These are phyloP conservation scores for Lophiostoma macrostomum DNA, from an alignment of 495 filamentous ascomycete genomes.

Conservation along the genomic window DNA sequence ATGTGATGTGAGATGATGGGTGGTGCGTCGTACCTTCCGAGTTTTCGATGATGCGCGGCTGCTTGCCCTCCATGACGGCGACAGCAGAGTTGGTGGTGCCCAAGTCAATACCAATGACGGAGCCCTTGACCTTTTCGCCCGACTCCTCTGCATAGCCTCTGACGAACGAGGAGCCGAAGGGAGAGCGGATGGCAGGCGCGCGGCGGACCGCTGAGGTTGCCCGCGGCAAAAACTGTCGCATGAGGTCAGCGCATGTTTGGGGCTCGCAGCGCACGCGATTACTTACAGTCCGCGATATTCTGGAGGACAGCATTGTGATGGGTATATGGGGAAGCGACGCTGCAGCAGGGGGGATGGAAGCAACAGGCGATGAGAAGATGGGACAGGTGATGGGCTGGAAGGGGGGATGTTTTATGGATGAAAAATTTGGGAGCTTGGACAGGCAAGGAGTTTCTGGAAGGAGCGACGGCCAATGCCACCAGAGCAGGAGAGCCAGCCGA, in stretches of 20 bases:
- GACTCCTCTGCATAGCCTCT: conserved; percentile 76
- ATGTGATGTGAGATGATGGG: conserved; percentile 17
- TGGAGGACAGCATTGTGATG: conserved; percentile 60
- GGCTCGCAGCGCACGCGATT: conserved; percentile 27
- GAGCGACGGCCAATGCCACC: conserved; percentile 9
- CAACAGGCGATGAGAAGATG: conserved; percentile 11
- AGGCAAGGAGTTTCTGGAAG: conserved; percentile 31
- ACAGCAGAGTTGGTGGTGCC: conserved; percentile 99
- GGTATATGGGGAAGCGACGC: conserved; percentile 17
- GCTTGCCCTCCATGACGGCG: conserved; percentile 95
- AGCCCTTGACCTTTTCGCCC: conserved; percentile 83
- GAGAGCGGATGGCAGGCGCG: conserved; percentile 53
- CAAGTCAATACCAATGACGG: conserved; percentile 98
- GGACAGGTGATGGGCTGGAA: conserved; percentile 3
- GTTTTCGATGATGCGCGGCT: conserved; percentile 96
- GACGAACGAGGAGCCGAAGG: conserved; percentile 57
- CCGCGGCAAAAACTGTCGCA: conserved; percentile 60
- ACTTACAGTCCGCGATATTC: conserved; percentile 71
- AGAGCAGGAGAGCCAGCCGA: too few species aligned
- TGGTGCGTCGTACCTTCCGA: conserved; percentile 66
- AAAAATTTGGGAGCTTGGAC: conserved; percentile 5
- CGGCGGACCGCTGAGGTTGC: conserved; percentile 56
- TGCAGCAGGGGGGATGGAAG: conserved; percentile 31
- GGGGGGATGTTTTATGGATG: conserved; percentile 23
- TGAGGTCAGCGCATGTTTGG: conserved; percentile 20